phyloP scores from a whole-genome alignment of 129 eudicot genomes.

The Ambrosia trifida region DNA sequence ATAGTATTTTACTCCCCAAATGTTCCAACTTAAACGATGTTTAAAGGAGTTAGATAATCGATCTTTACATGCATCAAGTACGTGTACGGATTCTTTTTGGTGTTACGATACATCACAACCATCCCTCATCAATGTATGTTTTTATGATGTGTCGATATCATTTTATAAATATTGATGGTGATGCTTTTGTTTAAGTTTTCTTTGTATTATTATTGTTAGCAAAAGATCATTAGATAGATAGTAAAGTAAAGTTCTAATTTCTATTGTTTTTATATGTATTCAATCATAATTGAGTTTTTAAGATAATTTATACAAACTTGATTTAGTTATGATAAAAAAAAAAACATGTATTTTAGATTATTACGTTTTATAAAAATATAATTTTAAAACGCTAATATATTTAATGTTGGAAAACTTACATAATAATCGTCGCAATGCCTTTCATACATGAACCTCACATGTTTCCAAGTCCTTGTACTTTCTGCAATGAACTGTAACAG shows the following conservation, averaged over 20 bases:
- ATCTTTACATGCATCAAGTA: neutral
- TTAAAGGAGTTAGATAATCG: neutral
- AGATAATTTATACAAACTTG: neutral
- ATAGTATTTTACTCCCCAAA: too few species aligned
- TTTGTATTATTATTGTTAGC: neutral
- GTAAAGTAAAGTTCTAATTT: neutral
- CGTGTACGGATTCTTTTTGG: neutral
- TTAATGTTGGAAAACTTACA: too few species aligned
- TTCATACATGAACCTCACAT: too few species aligned
- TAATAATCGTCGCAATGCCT: too few species aligned
- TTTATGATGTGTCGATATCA: neutral
- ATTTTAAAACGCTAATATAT: neutral
- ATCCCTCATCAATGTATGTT: neutral
- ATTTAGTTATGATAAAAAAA: neutral
- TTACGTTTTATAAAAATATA: neutral
- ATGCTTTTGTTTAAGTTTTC: neutral
- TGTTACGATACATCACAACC: neutral
- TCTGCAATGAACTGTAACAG: too few species aligned
- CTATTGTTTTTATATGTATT: neutral
- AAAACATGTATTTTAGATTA: neutral
- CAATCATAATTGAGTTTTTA: neutral
- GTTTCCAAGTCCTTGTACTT: too few species aligned
- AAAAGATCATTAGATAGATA: neutral
- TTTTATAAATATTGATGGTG: neutral
- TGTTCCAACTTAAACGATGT: neutral